Conservation (phyloP, 2,329 filamentous ascomycete genomes). For the Colletotrichum tofieldiae region DNA sequence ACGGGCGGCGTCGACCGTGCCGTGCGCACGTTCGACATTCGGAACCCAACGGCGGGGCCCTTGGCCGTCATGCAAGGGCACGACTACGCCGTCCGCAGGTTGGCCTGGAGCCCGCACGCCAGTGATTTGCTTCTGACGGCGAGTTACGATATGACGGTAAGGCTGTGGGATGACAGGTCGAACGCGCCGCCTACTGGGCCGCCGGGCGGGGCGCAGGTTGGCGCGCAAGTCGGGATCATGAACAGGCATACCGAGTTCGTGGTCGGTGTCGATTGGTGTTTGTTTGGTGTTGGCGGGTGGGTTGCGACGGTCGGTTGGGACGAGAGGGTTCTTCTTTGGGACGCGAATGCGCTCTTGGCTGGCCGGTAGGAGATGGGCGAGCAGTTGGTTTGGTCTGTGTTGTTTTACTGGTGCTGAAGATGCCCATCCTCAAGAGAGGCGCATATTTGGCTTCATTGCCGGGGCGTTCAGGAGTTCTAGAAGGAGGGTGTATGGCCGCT, state of each 20-base stretch:
- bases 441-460: slow-evolving; percentile 1
- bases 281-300: slow-evolving; percentile 97
- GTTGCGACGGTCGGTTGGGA: slow-evolving; percentile 97
- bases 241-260: slow-evolving; percentile 95
- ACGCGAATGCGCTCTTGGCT: slow-evolving; percentile 73
- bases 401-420: background rate
- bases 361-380: slow-evolving; percentile 30
- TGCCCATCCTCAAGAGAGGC: background rate
- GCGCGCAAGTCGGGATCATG: slow-evolving; percentile 87
- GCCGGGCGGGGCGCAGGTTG: slow-evolving; percentile 62
- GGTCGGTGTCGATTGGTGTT: slow-evolving; percentile 96
- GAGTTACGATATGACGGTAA: slow-evolving; percentile 98
- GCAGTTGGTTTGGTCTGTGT: background rate
- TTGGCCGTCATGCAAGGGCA: slow-evolving; percentile 85
- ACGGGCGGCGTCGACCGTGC: slow-evolving; percentile 90
- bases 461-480: slow-evolving; percentile 27
- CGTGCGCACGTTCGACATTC: slow-evolving; percentile 92
- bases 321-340: slow-evolving; percentile 91
- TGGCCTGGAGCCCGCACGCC: slow-evolving; percentile 96
- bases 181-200: slow-evolving; percentile 56
- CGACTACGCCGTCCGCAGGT: slow-evolving; percentile 87
- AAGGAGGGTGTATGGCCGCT: background rate
- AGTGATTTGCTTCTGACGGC: slow-evolving; percentile 88
- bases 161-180: slow-evolving; percentile 88
- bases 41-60: slow-evolving; percentile 81